Evolutionary conservation across 139 green algal genomes (phyloP).

Genomic region (Tetradesmus lagerheimii): DNA sequence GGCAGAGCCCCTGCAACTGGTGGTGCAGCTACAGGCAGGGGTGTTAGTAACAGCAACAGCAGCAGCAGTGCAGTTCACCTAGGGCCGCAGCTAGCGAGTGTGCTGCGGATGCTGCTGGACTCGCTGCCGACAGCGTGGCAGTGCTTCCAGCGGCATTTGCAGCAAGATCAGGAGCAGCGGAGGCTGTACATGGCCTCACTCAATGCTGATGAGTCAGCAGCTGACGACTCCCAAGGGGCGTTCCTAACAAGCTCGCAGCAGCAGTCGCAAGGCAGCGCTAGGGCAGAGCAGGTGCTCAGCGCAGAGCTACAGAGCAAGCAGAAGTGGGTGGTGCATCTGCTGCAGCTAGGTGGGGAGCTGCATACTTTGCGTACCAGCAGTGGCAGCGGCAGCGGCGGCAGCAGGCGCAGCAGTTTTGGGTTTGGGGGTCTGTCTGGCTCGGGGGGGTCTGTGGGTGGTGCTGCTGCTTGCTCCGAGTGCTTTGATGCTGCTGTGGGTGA

Average conservation of each 20-base stretch:
- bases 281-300: not conserved
- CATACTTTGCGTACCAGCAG: not conserved
- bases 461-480: not conserved
- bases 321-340: conserved; percentile 27
- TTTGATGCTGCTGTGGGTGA: not conserved
- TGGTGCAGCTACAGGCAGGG: not conserved
- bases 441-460: not conserved
- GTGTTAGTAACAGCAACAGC: not conserved
- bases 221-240: not conserved
- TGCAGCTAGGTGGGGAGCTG: conserved; percentile 11
- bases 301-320: not conserved
- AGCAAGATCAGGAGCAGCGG: conserved; percentile 18
- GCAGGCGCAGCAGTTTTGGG: not conserved
- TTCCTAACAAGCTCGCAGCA: not conserved
- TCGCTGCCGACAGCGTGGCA: not conserved
- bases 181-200: conserved; percentile 7
- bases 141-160: conserved; percentile 10
- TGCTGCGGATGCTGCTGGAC: conserved; percentile 15
- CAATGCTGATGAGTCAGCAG: not conserved
- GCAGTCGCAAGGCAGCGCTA: not conserved
- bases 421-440: not conserved
- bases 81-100: not conserved
- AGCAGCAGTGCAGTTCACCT: not conserved
- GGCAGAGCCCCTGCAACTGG: too few species aligned
- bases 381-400: not conserved